These are phyloP conservation scores for Daldinia decipiens DNA, from an alignment of 495 filamentous ascomycete species.

Conservation along the genomic window DNA sequence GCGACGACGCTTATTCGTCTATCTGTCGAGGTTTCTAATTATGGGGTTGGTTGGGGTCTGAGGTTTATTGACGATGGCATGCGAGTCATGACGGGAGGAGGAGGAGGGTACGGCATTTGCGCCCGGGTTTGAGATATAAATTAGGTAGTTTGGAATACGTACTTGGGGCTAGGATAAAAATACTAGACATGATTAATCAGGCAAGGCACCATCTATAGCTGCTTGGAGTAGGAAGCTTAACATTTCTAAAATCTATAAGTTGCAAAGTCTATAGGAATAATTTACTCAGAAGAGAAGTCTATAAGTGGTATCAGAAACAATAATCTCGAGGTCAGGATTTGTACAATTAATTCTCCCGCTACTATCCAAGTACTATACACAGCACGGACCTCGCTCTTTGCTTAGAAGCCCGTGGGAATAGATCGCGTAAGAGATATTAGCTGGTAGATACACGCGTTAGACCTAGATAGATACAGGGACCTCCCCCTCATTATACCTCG, in stretches of 20 bases:
- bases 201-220: not conserved
- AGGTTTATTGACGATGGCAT: no score
- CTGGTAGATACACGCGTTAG: constrained; percentile 32
- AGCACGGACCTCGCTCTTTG: constrained; percentile 13
- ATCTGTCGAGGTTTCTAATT: no score
- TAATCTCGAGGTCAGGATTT: constrained; percentile 22
- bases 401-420: not conserved
- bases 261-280: not conserved
- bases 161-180: not conserved
- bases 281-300: constrained; percentile 3
- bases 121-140: no score
- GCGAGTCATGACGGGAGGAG: no score
- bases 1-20: not conserved
- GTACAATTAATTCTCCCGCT: constrained; percentile 33
- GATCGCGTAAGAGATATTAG: constrained; percentile 17
- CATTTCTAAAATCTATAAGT: not conserved
- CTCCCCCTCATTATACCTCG: constrained; percentile 25
- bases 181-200: not conserved
- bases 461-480: constrained; percentile 33
- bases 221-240: not conserved
- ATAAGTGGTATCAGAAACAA: not conserved
- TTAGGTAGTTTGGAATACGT: no score
- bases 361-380: constrained; percentile 28
- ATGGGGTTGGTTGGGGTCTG: no score
- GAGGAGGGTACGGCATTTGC: no score